Base-by-base conservation (phyloP, 805 yeast species). In the Zygotorulaspora florentina region DNA sequence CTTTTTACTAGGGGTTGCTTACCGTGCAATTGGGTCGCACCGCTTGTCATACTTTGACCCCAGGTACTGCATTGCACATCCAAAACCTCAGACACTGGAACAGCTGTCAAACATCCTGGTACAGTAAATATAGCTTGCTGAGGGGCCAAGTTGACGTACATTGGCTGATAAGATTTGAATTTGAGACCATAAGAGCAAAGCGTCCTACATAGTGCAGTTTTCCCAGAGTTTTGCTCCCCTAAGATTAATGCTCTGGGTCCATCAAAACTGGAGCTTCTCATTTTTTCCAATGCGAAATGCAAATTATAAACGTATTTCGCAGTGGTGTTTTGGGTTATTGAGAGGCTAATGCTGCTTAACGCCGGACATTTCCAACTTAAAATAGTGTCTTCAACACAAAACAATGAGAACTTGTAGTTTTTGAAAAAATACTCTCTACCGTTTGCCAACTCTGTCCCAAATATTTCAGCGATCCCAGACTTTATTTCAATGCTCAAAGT, bases 371-470 rank as follows among this genome's bases (percentile, higher is more conserved):
- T 61, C 66, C 67, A 84, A 52, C 76, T 76, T 5, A 90, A 44
- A 30, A 64, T 70, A 55, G 87, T 80, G 3, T 96, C 96, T 29
- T 77, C 79, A 52, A 78, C 79, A 1, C 89, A 74, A 49, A 69
- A 79, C 1, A 85, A 56, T 11, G 83, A 77, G 3, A 77, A 67
- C 43, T 78, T 79, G 49, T 74, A 67, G 7, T 81, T 83, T 20
- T 68, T 64, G 57, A 86, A 81, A 2, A 66, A 60, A 56, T 80
- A 83, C 17, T 80, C 85, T 1, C 75, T 71, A 47, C 85, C 87
- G 35, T 74, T 70, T 2, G 96, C 86, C 18, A 93, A 75, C 62
- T 93, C 99, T 2, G 96, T 87, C 18, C 99, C 99, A 65, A 85
- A 87, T 8, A 89, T 77, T 67, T 93, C 99, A 1, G 87, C 96